phyloP scores from a whole-genome alignment of 768 basidiomycete species.

The Lactarius hatsudake region DNA sequence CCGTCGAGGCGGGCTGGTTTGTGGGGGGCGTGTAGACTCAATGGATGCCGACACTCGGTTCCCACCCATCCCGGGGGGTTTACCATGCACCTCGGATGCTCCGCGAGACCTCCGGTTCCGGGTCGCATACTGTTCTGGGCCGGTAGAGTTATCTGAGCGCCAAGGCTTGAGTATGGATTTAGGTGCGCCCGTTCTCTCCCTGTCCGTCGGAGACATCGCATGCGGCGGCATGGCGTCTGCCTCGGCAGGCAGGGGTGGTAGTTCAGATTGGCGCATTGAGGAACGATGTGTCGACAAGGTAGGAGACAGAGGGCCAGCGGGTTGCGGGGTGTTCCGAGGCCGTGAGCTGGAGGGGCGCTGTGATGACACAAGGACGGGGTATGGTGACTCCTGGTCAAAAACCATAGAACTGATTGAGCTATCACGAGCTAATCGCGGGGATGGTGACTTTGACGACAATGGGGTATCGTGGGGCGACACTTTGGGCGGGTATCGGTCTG shows the following conservation, averaged over 20 bases:
- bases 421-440: slow-evolving; percentile 17
- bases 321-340: slow-evolving; percentile 31
- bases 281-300: not conserved
- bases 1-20: slow-evolving; percentile 30
- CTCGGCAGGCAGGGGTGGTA: slow-evolving; percentile 25
- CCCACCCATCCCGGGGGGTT: slow-evolving; percentile 4
- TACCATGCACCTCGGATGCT: slow-evolving; percentile 15
- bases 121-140: slow-evolving; percentile 40
- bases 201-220: slow-evolving; percentile 35
- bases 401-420: slow-evolving; percentile 48
- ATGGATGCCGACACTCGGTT: slow-evolving; percentile 16
- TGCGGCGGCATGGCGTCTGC: slow-evolving; percentile 28
- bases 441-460: slow-evolving; percentile 4
- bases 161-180: slow-evolving; percentile 73
- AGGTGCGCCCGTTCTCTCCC: slow-evolving; percentile 47
- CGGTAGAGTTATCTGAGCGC: slow-evolving; percentile 64
- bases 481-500: slow-evolving; percentile 6
- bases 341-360: slow-evolving; percentile 28
- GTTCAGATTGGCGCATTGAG: not conserved
- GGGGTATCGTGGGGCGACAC: slow-evolving; percentile 2
- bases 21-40: slow-evolving; percentile 17
- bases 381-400: slow-evolving; percentile 74
- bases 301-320: not conserved
- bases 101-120: slow-evolving; percentile 9
- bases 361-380: slow-evolving; percentile 42